Percentiles rank a stretch among this genome's conserved stretches.
Conservation (phyloP, 1,284 basidiomycete species). For the Rhodotorula sp. region DNA sequence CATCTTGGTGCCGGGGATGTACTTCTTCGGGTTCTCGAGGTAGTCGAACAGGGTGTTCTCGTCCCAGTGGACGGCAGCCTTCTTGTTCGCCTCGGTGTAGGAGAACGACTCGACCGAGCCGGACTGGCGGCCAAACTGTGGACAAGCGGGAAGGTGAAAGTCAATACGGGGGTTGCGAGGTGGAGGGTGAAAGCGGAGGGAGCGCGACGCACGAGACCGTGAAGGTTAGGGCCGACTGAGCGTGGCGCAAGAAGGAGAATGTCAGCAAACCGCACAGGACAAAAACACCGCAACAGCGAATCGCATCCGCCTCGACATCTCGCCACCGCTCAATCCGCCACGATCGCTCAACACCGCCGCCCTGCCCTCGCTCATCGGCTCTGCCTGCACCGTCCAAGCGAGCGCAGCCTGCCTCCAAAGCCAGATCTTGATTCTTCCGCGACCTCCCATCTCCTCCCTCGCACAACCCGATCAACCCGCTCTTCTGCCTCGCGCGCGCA, state of each 20-base stretch:
- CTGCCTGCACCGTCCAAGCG: too few species aligned
- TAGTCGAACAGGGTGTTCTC: constrained; percentile 90
- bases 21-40: constrained; percentile 62
- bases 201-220: constrained; percentile 60
- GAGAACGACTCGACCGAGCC: constrained; percentile 83
- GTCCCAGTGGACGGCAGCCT: constrained; percentile 85
- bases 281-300: not conserved
- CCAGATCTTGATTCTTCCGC: too few species aligned
- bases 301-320: too few species aligned
- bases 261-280: not conserved
- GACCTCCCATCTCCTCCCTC: too few species aligned
- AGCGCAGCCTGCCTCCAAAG: too few species aligned
- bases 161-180: not conserved
- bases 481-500: too few species aligned
- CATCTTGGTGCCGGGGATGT: constrained; percentile 85
- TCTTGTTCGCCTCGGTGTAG: constrained; percentile 86
- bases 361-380: too few species aligned
- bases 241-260: not conserved
- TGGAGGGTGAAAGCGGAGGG: not conserved
- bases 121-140: constrained; percentile 72
- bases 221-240: constrained; percentile 84
- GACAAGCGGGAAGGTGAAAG: constrained; percentile 55
- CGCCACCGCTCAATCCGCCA: too few species aligned
- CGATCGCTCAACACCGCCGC: too few species aligned
- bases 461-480: not conserved